Percentiles rank a stretch among this genome's conserved stretches.
Conservation (phyloP, 345 rosid species). For the Passiflora organensis region DNA sequence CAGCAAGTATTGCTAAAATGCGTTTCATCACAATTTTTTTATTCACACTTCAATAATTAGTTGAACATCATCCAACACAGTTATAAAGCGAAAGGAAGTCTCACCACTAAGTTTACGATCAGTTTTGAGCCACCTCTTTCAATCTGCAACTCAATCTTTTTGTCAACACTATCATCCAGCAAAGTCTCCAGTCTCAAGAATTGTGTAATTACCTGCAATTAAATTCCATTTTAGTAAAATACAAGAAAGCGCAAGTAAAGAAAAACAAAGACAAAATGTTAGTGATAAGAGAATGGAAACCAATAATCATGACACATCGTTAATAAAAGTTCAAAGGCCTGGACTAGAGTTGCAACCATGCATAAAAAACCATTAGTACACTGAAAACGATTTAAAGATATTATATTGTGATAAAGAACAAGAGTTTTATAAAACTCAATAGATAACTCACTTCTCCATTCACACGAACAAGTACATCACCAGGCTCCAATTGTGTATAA, state of each 20-base stretch:
- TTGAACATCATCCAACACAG: not conserved
- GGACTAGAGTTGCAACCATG: no score
- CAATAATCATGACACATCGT: no score
- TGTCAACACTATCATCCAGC: conserved; percentile 74
- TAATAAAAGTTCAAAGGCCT: no score
- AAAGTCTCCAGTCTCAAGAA: conserved; percentile 74
- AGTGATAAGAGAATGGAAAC: not conserved
- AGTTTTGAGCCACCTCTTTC: conserved; percentile 86
- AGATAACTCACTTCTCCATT: conserved; percentile 72
- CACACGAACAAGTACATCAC: conserved; percentile 87
- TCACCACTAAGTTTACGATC: conserved; percentile 55
- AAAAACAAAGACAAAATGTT: not conserved
- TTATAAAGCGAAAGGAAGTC: conserved; percentile 23
- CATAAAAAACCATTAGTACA: no score
- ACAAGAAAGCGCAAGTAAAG: no score
- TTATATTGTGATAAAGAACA: not conserved
- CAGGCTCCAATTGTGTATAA: conserved; percentile 73
- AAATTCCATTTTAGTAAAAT: no score
- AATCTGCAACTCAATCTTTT: conserved; percentile 54
- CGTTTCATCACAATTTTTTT: no score
- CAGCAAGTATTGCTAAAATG: no score
- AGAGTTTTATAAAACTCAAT: not conserved
- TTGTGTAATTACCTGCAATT: conserved; percentile 69
- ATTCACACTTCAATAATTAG: no score
- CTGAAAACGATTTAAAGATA: not conserved